These are phyloP conservation scores for Sugiyamaella floridensis DNA, from an alignment of 805 yeast genomes.

Conservation along the genomic window DNA sequence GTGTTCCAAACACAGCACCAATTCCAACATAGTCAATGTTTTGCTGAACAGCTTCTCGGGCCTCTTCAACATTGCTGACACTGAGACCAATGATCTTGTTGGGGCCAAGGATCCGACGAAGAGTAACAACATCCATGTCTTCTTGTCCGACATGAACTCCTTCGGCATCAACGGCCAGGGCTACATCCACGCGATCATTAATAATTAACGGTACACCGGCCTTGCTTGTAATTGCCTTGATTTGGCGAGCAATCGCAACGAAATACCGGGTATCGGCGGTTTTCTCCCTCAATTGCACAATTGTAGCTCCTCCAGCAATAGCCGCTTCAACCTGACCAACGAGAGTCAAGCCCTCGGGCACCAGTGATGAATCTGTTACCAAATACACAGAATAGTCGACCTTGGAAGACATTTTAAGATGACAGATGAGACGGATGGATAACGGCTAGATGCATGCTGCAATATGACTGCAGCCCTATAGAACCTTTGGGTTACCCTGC, in stretches of 20 bases:
- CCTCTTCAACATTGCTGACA: conserved; percentile 54
- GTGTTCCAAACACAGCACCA: conserved; percentile 70
- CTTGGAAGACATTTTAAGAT: not conserved
- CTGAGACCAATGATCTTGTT: conserved; percentile 76
- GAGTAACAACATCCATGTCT: conserved; percentile 60
- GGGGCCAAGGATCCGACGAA: conserved; percentile 55
- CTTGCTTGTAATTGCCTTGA: conserved; percentile 54
- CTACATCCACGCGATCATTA: conserved; percentile 83
- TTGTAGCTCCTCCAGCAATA: conserved; percentile 64
- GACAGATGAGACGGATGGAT: not conserved
- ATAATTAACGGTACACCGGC: conserved; percentile 70
- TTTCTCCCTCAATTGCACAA: conserved; percentile 82
- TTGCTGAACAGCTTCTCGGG: conserved; percentile 40
- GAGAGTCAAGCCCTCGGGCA: conserved; percentile 54
- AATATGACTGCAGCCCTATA: not conserved
- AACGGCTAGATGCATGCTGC: not conserved
- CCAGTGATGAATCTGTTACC: conserved; percentile 73
- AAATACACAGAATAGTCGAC: conserved; percentile 60
- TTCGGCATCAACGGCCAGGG: conserved; percentile 81
- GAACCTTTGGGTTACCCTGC: not conserved
- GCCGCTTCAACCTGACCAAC: conserved; percentile 55
- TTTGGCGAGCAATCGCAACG: conserved; percentile 49
- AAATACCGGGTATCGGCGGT: conserved; percentile 60
- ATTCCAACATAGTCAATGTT: conserved; percentile 77
- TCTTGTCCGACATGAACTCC: conserved; percentile 93